Evolutionary conservation across 192 early-diverging fungal genomes (phyloP), one percentile per base, ranked within the genome.

Genomic region (Geranomyces variabilis): DNA sequence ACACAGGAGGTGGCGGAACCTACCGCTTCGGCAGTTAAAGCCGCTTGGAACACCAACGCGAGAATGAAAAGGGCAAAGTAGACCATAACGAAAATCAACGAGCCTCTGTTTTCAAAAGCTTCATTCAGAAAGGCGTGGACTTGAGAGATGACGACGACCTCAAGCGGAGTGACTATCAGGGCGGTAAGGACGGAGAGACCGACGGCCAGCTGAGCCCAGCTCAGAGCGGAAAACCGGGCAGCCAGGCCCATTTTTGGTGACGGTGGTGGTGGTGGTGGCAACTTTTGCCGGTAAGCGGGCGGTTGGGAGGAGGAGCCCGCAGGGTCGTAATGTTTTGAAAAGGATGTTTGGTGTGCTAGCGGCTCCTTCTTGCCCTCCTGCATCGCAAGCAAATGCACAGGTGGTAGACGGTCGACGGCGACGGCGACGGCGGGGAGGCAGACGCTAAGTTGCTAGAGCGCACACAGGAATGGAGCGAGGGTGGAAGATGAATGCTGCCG

Each of bases 11-110:
- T 14, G 19, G 19, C 12, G 46, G 19, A 14, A 61, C 66, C 33
- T 41, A 63, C 56, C 26, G 77, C 77, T 48, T 78, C 77, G n/a
- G 28, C 49, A 41, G 77, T 69, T 0, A 66, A 44, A 15, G 36
- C 59, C 4, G 67, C 69, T 49, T 78, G 77, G 63, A 75, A 78
- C 7, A 73, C 10, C 58, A 75, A 21, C 12, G 56, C 77, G 29
- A 78, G 55, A 31, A 78, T 59, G 46, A 78, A 78, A 15, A 78
- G 36, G 13, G 60, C 46, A 66, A 75, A 78, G 65, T 78, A 78
- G 0, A 70, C 68, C 12, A 53, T 47, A 57, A 78, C 66, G 41
- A 78, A 65, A 0, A 60, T 28, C 17, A 65, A 65, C 4, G 24
- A 21, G 36, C 10, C 47, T 26, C 24, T 29, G 14, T 53, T 28